Conservation (phyloP, 495 filamentous ascomycete species). For the Platismatia glauca region DNA sequence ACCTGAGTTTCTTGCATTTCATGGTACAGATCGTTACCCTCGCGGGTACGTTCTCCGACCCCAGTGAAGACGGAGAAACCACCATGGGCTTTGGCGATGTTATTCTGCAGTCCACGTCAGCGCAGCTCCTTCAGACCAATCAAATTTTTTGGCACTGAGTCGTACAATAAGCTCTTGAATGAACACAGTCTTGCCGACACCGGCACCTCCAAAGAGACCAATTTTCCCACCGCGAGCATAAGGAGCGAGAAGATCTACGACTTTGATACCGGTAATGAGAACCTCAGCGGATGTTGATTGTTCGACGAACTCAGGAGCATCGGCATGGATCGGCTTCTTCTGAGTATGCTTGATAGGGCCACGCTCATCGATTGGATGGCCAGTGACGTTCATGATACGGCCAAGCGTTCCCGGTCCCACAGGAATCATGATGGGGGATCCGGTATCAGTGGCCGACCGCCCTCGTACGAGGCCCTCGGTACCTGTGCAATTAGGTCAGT, state of each 20-base stretch:
- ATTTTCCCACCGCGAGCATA: constrained; percentile 99
- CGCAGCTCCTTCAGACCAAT: not conserved
- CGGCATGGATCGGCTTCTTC: constrained; percentile 84
- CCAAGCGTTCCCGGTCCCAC: constrained; percentile 92
- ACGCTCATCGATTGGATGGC: constrained; percentile 99
- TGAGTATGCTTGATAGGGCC: constrained; percentile 90
- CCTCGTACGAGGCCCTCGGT: constrained; percentile 98
- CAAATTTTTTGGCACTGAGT: constrained; percentile 15
- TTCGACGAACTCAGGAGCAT: constrained; percentile 81
- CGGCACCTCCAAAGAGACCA: constrained; percentile 99
- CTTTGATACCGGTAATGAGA: constrained; percentile 99
- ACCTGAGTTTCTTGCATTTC: constrained; percentile 99
- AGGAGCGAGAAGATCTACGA: constrained; percentile 94
- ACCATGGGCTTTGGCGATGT: constrained; percentile 99
- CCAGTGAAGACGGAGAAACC: constrained; percentile 99
- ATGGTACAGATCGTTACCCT: constrained; percentile 99
- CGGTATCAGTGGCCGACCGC: constrained; percentile 73
- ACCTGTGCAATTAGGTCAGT: constrained; percentile 45
- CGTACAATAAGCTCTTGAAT: constrained; percentile 96
- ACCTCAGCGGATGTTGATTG: constrained; percentile 95
- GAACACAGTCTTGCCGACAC: constrained; percentile 99
- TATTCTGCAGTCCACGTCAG: constrained; percentile 57
- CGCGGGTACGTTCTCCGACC: constrained; percentile 99
- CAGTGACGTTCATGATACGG: constrained; percentile 99
- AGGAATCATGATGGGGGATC: constrained; percentile 91